Conservation (phyloP, 2,329 filamentous ascomycete species). For the Dichotomopilus funicola region DNA sequence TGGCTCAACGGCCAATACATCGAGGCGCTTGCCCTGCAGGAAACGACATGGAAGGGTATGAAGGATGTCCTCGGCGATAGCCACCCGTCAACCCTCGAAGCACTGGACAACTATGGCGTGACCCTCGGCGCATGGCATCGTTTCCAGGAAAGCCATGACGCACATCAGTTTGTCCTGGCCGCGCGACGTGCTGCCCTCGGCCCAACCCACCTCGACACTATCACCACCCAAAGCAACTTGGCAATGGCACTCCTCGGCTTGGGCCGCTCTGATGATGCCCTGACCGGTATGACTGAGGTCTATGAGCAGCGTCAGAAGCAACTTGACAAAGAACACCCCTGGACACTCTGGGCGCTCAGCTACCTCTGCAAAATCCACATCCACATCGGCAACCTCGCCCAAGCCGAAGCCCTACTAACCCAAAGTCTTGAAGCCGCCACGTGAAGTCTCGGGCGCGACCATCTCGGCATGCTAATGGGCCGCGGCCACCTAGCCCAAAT, state of each 20-base stretch:
- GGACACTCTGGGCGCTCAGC: slow-evolving; percentile 3
- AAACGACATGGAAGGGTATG: neutral
- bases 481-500: neutral
- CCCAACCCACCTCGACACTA: neutral
- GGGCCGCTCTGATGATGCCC: neutral
- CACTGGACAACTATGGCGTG: neutral
- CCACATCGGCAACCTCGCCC: neutral
- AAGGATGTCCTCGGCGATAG: neutral
- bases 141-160: neutral
- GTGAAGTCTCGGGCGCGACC: neutral
- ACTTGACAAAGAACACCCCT: slow-evolving; percentile 1
- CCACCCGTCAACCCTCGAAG: neutral
- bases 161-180: neutral
- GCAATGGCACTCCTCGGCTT: neutral
- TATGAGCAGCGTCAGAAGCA: neutral
- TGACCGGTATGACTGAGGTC: neutral
- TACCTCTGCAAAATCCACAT: slow-evolving; percentile 4
- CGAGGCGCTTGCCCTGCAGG: neutral
- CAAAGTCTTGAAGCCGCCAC: neutral
- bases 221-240: neutral
- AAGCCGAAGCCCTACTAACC: neutral
- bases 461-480: slow-evolving; percentile 1
- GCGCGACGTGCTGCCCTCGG: neutral
- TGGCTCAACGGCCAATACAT: slow-evolving; percentile 2
- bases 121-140: neutral